Base-by-base conservation (phyloP, 768 basidiomycete species). In the Clathrus columnatus region DNA sequence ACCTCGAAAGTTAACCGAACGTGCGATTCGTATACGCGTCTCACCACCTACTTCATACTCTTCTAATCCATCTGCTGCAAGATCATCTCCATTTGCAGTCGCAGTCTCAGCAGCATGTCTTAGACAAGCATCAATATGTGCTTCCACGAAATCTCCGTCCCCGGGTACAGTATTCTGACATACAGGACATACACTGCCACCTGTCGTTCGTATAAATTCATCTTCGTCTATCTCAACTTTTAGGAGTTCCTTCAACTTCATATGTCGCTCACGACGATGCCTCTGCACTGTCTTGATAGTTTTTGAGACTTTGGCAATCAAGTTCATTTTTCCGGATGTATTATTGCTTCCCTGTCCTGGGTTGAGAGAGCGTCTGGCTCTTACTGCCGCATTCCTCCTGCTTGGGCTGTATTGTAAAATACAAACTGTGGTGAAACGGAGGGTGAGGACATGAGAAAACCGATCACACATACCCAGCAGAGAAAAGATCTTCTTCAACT, bases 81-180 rank as follows among this genome's bases (percentile, higher is more conserved):
- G 61, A 52, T 46, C 60, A 18, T 21, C 44, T 29, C 29, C 53
- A 29, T 18, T 30, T 29, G 53, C n/a, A 26, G 20, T 28, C 4
- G 44, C 53, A n/a, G 20, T 30, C 5, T 43, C 41, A 11, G 41
- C 72, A 61, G 81, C 79, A 61, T 86, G 72, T 4, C 80, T 80
- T 43, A 91, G 66, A 64, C 89, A 91, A 6, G 85, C 74, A 61
- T 91, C 85, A n/a, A 91, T 78, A 68, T 91, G 89, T 16, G 86
- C 87, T 61, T 87, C 81, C 2, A 87, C 63, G 7, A 88, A 82
- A 57, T 88, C 88, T 44, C 75, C 72, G 61, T 88, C 87, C 0
- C 87, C 88, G 46, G 68, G 70, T 1, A 88, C 73, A 16, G 66
- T 67, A 41, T 69, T 68, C 45, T 74, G 67, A 64, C 88, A 91